Conservation (phyloP, 768 basidiomycete genomes). For the Calocera viscosa region DNA sequence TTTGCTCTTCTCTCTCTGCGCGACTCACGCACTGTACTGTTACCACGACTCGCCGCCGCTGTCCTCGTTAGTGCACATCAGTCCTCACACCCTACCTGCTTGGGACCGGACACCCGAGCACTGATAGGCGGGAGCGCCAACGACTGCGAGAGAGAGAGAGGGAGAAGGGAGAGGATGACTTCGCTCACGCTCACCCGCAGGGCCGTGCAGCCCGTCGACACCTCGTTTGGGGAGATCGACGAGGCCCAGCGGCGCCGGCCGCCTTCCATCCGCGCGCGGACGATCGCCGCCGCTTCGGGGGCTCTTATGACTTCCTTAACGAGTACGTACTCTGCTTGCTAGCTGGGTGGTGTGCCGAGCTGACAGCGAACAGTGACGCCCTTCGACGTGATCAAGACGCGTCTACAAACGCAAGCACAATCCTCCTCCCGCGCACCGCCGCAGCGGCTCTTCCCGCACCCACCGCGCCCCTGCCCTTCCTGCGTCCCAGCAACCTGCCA, state of each 20-base stretch:
- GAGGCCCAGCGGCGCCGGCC: neutral
- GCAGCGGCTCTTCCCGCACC: constrained; percentile 37
- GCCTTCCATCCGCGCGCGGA: constrained; percentile 53
- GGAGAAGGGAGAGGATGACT: too few relatives aligned
- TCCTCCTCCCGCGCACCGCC: constrained; percentile 15
- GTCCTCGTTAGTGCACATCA: too few relatives aligned
- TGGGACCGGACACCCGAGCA: too few relatives aligned
- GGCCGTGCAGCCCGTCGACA: neutral
- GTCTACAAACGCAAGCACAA: constrained; percentile 82
- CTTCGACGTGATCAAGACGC: constrained; percentile 95
- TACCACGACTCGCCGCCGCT: neutral
- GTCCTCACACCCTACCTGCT: too few relatives aligned
- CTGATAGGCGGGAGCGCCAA: too few relatives aligned
- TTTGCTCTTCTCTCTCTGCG: neutral
- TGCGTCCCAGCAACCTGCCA: neutral
- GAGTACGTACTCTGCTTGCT: constrained; percentile 37
- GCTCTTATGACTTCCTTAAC: constrained; percentile 72
- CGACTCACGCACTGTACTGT: neutral
- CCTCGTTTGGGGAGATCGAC: neutral
- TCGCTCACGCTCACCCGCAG: neutral
- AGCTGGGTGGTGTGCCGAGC: neutral
- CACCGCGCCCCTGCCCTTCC: constrained; percentile 24
- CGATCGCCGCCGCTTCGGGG: constrained; percentile 66
- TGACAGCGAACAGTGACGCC: constrained; percentile 70
- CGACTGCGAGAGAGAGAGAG: too few relatives aligned